Evolutionary conservation across 345 rosid species (phyloP).

Genomic region (Salix viminalis): DNA sequence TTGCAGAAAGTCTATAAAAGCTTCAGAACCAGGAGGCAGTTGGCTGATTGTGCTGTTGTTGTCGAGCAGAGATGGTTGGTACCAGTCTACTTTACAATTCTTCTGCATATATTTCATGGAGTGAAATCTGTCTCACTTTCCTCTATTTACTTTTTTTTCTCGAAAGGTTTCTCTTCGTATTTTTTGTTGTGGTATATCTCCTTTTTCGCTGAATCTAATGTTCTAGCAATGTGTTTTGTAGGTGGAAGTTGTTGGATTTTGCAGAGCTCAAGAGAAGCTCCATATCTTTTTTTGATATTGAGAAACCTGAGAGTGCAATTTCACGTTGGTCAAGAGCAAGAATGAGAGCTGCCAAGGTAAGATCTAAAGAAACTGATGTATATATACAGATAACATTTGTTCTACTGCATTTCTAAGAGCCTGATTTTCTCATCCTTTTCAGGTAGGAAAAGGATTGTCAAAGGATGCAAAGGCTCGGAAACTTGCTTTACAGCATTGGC

Average conservation of each 20-base stretch:
- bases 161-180: background rate
- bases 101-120: background rate
- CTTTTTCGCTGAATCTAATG: background rate
- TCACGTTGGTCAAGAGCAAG: conserved; percentile 96
- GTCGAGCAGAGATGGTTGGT: conserved; percentile 93
- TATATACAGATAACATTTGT: background rate
- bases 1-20: conserved; percentile 92
- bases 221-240: conserved; percentile 22
- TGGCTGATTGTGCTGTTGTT: conserved; percentile 89
- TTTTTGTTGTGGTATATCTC: background rate
- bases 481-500: conserved; percentile 95
- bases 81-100: background rate
- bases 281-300: conserved; percentile 80
- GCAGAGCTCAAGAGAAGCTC: conserved; percentile 91
- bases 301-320: conserved; percentile 68
- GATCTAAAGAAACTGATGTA: background rate
- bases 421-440: background rate
- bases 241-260: conserved; percentile 93
- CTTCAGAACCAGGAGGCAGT: conserved; percentile 80
- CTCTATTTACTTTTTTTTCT: background rate
- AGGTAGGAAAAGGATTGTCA: conserved; percentile 92
- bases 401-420: background rate
- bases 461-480: conserved; percentile 79
- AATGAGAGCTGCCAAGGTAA: conserved; percentile 81
- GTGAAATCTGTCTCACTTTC: background rate